Percentiles rank a stretch among this genome's conserved stretches.
These are phyloP conservation scores for Thalassiosira pacifica DNA, from an alignment of 352 stramenopile species.

Conservation along the genomic window DNA sequence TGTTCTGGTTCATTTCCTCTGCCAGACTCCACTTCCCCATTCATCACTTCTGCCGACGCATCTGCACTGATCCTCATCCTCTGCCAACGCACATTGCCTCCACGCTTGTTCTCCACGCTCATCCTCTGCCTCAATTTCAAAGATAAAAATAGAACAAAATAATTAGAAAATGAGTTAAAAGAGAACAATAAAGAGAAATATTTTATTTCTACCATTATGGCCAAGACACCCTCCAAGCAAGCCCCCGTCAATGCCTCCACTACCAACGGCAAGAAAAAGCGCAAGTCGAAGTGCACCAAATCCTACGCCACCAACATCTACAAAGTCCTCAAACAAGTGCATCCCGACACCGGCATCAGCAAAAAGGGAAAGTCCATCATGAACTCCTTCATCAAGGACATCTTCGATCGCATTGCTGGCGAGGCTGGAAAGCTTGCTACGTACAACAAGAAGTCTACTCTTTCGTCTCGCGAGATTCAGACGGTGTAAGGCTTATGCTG, in stretches of 20 bases:
- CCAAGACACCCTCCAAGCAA: conserved; percentile 95
- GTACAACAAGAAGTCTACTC: conserved; percentile 98
- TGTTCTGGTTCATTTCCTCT: no score
- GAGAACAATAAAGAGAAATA: no score
- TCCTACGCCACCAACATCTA: conserved; percentile 91
- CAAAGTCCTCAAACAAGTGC: conserved; percentile 93
- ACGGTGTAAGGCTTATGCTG: conserved; percentile 95
- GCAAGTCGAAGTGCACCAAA: conserved; percentile 87
- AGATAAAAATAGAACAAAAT: no score
- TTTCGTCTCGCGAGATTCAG: conserved; percentile 95
- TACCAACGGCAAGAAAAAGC: conserved; percentile 53
- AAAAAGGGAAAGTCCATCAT: conserved; percentile 95
- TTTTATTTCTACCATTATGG: no score
- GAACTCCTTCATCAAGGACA: conserved; percentile 99
- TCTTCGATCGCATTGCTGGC: conserved; percentile 94
- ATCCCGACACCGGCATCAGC: conserved; percentile 97
- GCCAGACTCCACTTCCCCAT: no score
- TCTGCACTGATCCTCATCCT: no score
- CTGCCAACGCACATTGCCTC: no score
- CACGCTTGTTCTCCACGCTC: no score
- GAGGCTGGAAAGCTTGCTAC: conserved; percentile 88
- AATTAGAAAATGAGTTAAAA: no score
- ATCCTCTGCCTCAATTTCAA: no score
- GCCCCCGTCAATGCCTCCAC: conserved; percentile 18
- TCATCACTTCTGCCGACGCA: no score